A percentile compares a stretch with the other conserved stretches of the same genome.
phyloP scores from a whole-genome alignment of 75 land plant genomes.

The Pseudotsuga menziesii region DNA sequence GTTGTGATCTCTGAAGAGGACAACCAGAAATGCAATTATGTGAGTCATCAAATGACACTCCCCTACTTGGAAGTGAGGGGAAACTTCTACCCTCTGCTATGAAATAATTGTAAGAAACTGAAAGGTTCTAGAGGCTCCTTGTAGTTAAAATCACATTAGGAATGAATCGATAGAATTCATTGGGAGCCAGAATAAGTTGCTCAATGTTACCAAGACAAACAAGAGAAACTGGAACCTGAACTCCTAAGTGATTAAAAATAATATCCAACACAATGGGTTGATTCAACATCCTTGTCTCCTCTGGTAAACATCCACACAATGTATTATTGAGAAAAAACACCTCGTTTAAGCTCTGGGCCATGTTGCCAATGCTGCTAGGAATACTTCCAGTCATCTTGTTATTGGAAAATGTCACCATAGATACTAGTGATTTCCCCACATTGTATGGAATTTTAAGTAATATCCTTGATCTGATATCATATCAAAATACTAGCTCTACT shows the following conservation, averaged over 20 bases:
- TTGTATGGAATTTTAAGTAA: conserved; percentile 47
- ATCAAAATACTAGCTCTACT: no score
- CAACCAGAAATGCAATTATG: no score
- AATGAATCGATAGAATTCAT: conserved; percentile 63
- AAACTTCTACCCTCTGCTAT: conserved; percentile 16
- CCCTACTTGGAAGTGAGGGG: no score
- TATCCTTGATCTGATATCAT: no score
- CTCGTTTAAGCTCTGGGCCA: conserved; percentile 47
- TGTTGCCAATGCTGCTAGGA: conserved; percentile 53
- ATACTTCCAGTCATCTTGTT: conserved; percentile 57
- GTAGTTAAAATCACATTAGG: conserved; percentile 58
- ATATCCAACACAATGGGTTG: conserved; percentile 59
- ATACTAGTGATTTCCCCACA: conserved; percentile 64
- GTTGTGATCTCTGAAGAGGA: no score
- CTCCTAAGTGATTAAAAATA: conserved; percentile 63
- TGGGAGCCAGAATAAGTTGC: conserved; percentile 57
- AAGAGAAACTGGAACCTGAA: conserved; percentile 54
- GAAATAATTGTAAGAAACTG: conserved; percentile 72
- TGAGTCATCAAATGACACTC: no score
- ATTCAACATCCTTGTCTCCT: conserved; percentile 37
- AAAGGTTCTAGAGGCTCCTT: conserved; percentile 47
- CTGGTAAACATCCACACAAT: conserved; percentile 71
- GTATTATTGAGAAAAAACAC: conserved; percentile 68
- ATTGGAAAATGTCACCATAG: conserved; percentile 77
- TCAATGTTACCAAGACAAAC: conserved; percentile 45